Evolutionary conservation across 2,329 filamentous ascomycete genomes (phyloP), one percentile per base, ranked within the genome.

Genomic region (Ophiostoma himal-ulmi): DNA sequence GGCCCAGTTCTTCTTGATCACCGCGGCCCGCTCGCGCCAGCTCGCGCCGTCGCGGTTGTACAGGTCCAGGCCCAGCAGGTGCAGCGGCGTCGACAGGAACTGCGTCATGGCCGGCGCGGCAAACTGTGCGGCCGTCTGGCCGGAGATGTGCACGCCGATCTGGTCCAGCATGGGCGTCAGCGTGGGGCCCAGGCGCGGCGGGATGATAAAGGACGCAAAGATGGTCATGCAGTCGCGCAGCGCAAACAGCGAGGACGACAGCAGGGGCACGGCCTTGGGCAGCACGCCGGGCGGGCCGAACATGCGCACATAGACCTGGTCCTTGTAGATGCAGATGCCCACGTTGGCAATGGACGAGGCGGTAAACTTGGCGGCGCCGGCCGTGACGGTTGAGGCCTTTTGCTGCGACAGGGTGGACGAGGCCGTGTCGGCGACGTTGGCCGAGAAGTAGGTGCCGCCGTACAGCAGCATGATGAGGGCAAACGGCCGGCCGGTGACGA

Each of bases 201-300:
- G 94, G 1, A 97, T 82, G 78, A 97, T 97, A 85, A 97, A 98
- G 14, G 88, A 92, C 5, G 93, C 93, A 78, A 96, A 96, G 75
- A 97, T 93, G 68, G 94, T 97, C 73, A 96, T 81, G 80, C 90
- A 92, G 81, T 97, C 94, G 75, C 94, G 88, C 70, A 90, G 77
- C 3, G 91, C 89, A 82, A 97, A 97, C 71, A 97, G 86, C 0
- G 84, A 82, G 80, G 93, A 95, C 10, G 89, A 91, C 1, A 90
- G 83, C 41, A 88, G 80, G 0, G 91, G 89, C 0, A 96, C 90
- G 36, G 84, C 80, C 20, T 84, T 82, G 13, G 80, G 85, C 0
- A 81, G 78, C 34, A 77, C 80, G 70, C 79, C 83, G 0, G 82
- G 80, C 0, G 90, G 87, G 14, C 92, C 92, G 78, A 96, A 97